Base-by-base conservation (phyloP, 2,329 filamentous ascomycete species). In the Phialophora verrucosa region DNA sequence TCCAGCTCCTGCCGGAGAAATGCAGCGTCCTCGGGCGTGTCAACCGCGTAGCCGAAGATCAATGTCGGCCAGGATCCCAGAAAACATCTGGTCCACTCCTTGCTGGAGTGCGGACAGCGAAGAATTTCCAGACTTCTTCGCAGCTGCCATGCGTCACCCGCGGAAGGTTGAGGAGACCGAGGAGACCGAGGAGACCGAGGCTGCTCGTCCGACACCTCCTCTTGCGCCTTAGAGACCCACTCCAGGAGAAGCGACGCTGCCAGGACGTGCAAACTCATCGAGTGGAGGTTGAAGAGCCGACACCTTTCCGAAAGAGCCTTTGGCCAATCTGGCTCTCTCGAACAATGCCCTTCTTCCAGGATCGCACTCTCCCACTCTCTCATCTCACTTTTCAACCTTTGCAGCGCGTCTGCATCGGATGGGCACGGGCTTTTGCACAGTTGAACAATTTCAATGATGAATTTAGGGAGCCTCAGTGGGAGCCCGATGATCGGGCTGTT, bases 401-500 rank as follows among this genome's bases (percentile, higher is more conserved):
- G 12, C 23, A 64, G 23, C 14, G 32, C 10, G 12, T 51, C 42
- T 6, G 54, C 25, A 3, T 64, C 58, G 4, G 63, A 58, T 31
- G 27, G 29, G 32, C 11, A 20, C 17, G 44, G 61, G n/a, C 56
- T 64, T 57, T 66, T 64, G 50, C 67, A 66, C 1, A 66, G 51
- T 38, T 64, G 67, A 2, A 66, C 60, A 12, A 69, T 54, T 32
- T 61, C 57, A 11, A 69, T 64, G 35, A 69, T 69, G n/a, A 69
- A 42, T 27, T 64, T 64, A 44, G 59, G 64, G 14, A 66, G 64
- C 4, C 27, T 35, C 59, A 69, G 27, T 7, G 67, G 64, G 20
- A 69, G 54, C 25, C 64, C 64, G 14, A 69, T 69, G 5, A 69
- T 63, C 5, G 64, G 67, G 49, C 66, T 69, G 38, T 66, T 69